phyloP scores from a whole-genome alignment of 2,329 filamentous ascomycete species.

The Aspergillus eucalypticola region DNA sequence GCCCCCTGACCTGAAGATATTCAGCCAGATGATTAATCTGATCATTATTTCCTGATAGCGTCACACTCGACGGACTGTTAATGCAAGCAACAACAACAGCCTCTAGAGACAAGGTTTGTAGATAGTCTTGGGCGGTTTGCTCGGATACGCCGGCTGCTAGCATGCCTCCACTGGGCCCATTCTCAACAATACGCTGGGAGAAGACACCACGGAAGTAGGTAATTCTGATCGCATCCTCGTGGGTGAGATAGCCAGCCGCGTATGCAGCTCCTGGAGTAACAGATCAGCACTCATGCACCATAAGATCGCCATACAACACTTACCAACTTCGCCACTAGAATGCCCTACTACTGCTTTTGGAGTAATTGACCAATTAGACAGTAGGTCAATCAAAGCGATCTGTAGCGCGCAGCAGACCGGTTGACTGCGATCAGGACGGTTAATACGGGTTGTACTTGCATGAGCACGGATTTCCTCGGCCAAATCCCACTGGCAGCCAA shows the following conservation, averaged over 20 bases:
- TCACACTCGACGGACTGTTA: slow-evolving; percentile 20
- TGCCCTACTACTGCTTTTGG: slow-evolving; percentile 29
- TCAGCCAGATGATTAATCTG: slow-evolving; percentile 48
- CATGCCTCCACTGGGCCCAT: slow-evolving; percentile 26
- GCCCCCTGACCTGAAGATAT: slow-evolving; percentile 41
- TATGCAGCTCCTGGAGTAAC: slow-evolving; percentile 27
- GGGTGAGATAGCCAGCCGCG: slow-evolving; percentile 23
- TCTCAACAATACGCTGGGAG: slow-evolving; percentile 13
- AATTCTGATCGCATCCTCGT: slow-evolving; percentile 23
- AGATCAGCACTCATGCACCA: no score
- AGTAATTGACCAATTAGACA: slow-evolving; percentile 21
- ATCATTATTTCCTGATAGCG: slow-evolving; percentile 53
- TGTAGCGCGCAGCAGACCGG: slow-evolving; percentile 28
- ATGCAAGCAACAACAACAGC: background rate
- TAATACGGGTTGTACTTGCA: slow-evolving; percentile 13
- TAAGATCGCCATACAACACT: background rate
- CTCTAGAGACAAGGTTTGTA: background rate
- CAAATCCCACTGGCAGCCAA: slow-evolving; percentile 30
- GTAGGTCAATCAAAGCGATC: slow-evolving; percentile 28
- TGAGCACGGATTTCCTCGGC: slow-evolving; percentile 22
- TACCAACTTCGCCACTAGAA: slow-evolving; percentile 33
- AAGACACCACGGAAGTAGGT: slow-evolving; percentile 28
- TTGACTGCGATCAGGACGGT: slow-evolving; percentile 29
- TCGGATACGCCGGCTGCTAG: background rate
- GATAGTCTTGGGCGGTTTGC: background rate